Evolutionary conservation across 257 asterid genomes (phyloP), one percentile per base, ranked within the genome.

Genomic region (Solanum pinnatisectum): DNA sequence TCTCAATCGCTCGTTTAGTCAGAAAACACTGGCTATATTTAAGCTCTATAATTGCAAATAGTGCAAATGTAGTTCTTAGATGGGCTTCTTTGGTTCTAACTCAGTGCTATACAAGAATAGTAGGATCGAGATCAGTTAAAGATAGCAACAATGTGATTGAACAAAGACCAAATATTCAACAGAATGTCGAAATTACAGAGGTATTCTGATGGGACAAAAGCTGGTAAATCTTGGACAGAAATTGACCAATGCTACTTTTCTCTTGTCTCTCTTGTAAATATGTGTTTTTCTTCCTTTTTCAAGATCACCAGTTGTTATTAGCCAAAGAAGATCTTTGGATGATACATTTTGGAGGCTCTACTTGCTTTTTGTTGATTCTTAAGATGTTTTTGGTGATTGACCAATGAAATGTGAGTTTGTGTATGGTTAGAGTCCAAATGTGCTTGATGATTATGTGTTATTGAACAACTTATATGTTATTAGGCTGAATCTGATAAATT

Each of bases 41-140:
- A 44, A 70, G 44, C 35, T 30, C 6, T 14, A 33, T 30, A 30
- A 18, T 82, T 87, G 0, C 90, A 88, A 79, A 42, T 15, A 65
- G 68, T 23, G 32, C 67, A 88, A 56, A 49, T 52, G 60, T 91
- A 85, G 73, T 77, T 33, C 68, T 5, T 68, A 30, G 32, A 79
- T 88, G 90, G 88, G 30, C 59, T 22, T 86, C 87, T 63, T 23
- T 86, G 68, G 77, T 86, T 71, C 87, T 89, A 4, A 25, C 20
- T 42, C 33, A 4, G 16, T 52, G 56, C n/a, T 74, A 65, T 32
- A 49, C 87, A 10, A 79, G 40, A 70, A 33, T 0, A 16, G 37
- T 70, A 42, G 63, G 77, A 68, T 20, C 70, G 68, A 77, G 42
- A 18, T 59, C 83, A 39, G 82, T 42, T 40, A 79, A 82, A 88